Evolutionary conservation across 2,329 filamentous ascomycete species (phyloP), one percentile per base, ranked within the genome.

Genomic region (Monilinia fructicola): DNA sequence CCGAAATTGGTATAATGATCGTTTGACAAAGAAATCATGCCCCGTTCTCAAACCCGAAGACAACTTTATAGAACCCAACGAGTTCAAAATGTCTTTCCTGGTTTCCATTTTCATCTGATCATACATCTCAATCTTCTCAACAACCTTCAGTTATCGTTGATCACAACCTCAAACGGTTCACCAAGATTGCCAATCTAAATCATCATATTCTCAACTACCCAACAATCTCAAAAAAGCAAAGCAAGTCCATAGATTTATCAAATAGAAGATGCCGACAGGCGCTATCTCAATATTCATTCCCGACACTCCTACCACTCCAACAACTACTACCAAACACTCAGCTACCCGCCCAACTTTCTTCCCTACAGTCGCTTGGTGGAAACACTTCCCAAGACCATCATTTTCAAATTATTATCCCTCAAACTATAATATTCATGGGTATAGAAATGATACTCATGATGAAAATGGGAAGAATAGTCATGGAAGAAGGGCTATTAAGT

Each of bases 351-450:
- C 54, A 42, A 65, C 63, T 23, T 65, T 65, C 63, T 52, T 65
- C 42, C 63, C 63, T 12, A 59, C 54, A 16, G 42, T 65, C 11
- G 63, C 63, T 48, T 65, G 63, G 63, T 65, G 63, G 63, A 65
- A 58, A 50, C 31, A 11, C 16, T 59, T 65, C 28, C 54, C 42
- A 18, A 40, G 18, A 48, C 63, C 63, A 6, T 50, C 12, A 26
- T 61, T 61, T 28, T 9, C 58, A n/a, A 61, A 10, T 21, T 50
- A 61, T 61, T 26, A 50, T 50, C 26, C 58, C 58, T 61, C 44
- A 3, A 21, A 9, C 9, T 26, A 23, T 9, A 38, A 26, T 48
- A 26, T 23, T 23, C 58, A 50, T 10, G 12, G 14, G 44, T 21
- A 26, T 10, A 16, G n/a, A 16, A 28, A n/a, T 16, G 28, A 21